Percentiles rank a stretch among this genome's conserved stretches.
Conservation (phyloP, 495 filamentous ascomycete species). For the Lepidopterella palustris region DNA sequence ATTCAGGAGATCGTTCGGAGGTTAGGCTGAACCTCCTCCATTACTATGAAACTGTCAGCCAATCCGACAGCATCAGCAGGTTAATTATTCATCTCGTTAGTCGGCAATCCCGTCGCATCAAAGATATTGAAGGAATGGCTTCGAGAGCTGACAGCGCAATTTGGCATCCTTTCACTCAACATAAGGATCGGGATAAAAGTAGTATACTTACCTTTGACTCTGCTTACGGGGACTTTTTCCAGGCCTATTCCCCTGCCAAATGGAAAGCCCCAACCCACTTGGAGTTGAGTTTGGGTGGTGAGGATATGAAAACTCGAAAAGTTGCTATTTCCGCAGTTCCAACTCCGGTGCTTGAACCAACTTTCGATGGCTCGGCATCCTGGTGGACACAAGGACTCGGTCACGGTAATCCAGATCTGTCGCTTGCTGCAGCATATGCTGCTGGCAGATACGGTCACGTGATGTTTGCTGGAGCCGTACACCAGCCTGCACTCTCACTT, state of each 20-base stretch:
- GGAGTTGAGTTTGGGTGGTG: too few species aligned
- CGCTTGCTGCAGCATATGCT: conserved; percentile 66
- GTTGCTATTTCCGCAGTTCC: too few species aligned
- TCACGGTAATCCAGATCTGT: conserved; percentile 60
- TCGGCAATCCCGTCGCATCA: conserved; percentile 46
- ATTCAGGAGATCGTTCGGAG: conserved; percentile 11
- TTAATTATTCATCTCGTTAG: conserved; percentile 35
- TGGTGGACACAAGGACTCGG: conserved; percentile 86
- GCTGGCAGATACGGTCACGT: conserved; percentile 80
- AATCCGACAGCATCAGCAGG: conserved; percentile 11
- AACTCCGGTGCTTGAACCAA: conserved; percentile 47
- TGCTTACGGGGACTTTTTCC: conserved; percentile 67
- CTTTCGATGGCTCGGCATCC: conserved; percentile 72
- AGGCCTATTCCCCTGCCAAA: conserved; percentile 44
- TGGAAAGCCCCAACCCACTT: too few species aligned
- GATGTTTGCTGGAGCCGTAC: conserved; percentile 69
- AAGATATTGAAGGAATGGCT: conserved; percentile 53
- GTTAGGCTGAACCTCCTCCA: conserved; percentile 50
- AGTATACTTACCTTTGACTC: conserved; percentile 68
- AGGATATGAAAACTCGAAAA: too few species aligned
- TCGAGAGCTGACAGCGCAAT: conserved; percentile 51
- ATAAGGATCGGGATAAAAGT: conserved; percentile 50
- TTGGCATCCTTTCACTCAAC: conserved; percentile 81
- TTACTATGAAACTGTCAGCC: conserved; percentile 53
- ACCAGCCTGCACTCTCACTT: conserved; percentile 62